A percentile compares a stretch with the other conserved stretches of the same genome.
Evolutionary conservation across 768 basidiomycete genomes (phyloP).

Genomic region (Russula griseocarnosa): DNA sequence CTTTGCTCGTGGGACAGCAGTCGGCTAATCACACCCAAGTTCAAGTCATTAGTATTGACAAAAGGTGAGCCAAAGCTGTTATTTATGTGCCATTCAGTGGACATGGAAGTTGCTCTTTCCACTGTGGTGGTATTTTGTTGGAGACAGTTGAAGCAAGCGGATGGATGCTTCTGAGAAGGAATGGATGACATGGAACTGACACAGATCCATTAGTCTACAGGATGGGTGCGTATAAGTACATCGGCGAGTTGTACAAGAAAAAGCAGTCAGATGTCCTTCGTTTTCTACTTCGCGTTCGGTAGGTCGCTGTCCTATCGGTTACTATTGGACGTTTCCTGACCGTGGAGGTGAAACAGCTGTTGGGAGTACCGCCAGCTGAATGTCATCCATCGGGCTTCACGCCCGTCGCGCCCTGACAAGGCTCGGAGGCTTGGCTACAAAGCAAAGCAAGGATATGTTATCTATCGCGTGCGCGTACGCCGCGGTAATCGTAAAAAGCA

Average conservation of each 20-base stretch:
- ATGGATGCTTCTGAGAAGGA: constrained; percentile 32
- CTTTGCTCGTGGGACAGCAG: constrained; percentile 6
- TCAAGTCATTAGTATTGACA: constrained; percentile 33
- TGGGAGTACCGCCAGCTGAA: constrained; percentile 99
- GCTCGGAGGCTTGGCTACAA: constrained; percentile 98
- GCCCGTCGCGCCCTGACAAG: constrained; percentile 98
- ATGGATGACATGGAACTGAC: constrained; percentile 25
- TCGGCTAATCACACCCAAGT: constrained; percentile 28
- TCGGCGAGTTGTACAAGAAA: constrained; percentile 97
- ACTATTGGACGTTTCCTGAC: constrained; percentile 14
- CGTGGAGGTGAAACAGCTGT: constrained; percentile 51
- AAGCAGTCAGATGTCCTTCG: constrained; percentile 97
- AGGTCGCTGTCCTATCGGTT: constrained; percentile 32
- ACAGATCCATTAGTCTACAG: constrained; percentile 42
- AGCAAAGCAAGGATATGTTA: constrained; percentile 98
- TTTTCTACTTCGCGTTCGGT: constrained; percentile 96
- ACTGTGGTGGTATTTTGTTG: constrained; percentile 1
- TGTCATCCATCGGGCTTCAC: constrained; percentile 96
- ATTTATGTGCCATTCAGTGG: constrained; percentile 7
- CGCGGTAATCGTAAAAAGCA: constrained; percentile 99
- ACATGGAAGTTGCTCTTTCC: neutral
- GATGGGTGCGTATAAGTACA: constrained; percentile 96
- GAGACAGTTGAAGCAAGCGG: constrained; percentile 26
- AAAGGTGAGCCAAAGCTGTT: constrained; percentile 32
- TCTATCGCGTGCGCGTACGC: constrained; percentile 96